Conservation (phyloP, 257 asterid genomes). For the Solanum corneliomulleri region DNA sequence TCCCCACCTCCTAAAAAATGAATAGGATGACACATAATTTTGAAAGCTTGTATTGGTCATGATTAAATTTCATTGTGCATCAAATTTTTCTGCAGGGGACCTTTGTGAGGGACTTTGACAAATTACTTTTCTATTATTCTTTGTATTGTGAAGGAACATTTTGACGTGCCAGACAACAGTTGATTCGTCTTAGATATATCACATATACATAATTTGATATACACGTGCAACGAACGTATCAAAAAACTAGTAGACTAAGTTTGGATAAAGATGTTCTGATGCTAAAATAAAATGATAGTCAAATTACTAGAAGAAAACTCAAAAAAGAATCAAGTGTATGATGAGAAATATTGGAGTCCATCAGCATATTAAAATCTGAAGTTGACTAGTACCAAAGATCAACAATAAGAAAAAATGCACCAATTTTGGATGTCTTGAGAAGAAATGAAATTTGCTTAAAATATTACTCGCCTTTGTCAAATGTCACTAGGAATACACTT, state of each 20-base stretch:
- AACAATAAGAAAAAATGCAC: background rate
- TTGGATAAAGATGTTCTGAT: background rate
- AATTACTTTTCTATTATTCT: background rate
- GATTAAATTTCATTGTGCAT: background rate
- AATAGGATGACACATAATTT: background rate
- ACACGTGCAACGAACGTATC: background rate
- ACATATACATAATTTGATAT: background rate
- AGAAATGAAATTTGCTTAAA: background rate
- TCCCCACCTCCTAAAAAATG: background rate
- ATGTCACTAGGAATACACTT: background rate
- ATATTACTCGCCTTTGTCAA: background rate
- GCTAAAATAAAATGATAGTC: background rate
- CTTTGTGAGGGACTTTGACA: background rate
- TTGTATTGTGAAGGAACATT: background rate
- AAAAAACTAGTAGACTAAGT: background rate
- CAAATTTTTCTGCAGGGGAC: background rate
- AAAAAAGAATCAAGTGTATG: background rate
- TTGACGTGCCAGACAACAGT: background rate
- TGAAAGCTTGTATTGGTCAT: background rate
- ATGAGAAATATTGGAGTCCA: background rate
- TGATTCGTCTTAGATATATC: background rate
- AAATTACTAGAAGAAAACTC: background rate
- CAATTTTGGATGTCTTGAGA: background rate
- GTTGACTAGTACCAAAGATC: background rate
- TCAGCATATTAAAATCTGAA: background rate